Percentiles rank a stretch among this genome's conserved stretches.
These are phyloP conservation scores for Tulasnella sp. DNA, from an alignment of 768 basidiomycete species.

Conservation along the genomic window DNA sequence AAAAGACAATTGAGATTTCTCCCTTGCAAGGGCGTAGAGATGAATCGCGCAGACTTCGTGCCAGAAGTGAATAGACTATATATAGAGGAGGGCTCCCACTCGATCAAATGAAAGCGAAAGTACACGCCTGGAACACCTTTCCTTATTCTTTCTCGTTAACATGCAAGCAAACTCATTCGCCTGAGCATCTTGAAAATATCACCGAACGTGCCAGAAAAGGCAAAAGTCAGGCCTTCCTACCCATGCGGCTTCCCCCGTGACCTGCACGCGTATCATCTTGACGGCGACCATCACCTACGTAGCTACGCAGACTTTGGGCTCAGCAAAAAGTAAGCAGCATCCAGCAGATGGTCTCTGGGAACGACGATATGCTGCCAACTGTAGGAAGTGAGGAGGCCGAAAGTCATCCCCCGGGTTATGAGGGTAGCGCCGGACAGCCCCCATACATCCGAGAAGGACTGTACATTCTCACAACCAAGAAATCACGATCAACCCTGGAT, in stretches of 20 bases:
- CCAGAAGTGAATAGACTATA: too few species aligned
- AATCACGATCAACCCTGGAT: neutral
- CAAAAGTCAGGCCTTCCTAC: neutral
- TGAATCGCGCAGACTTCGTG: too few species aligned
- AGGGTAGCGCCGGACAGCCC: neutral
- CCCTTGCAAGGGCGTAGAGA: too few species aligned
- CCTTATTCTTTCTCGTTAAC: too few species aligned
- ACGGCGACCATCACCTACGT: neutral
- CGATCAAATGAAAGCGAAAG: too few species aligned
- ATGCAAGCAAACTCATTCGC: too few species aligned
- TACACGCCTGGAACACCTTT: too few species aligned
- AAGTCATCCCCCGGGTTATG: neutral
- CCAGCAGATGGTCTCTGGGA: neutral
- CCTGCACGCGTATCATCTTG: neutral
- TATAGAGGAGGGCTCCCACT: too few species aligned
- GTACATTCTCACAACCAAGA: conserved; percentile 1
- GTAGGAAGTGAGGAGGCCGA: neutral
- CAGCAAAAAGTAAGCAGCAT: neutral
- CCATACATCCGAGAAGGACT: neutral
- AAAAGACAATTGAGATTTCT: too few species aligned
- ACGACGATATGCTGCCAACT: neutral
- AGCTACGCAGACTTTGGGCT: too few species aligned
- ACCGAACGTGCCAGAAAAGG: too few species aligned
- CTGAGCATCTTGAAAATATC: too few species aligned
- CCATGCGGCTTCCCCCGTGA: neutral